Evolutionary conservation across 1,284 basidiomycete species (phyloP), one percentile per base, ranked within the genome.

Genomic region (Irpex sp.): DNA sequence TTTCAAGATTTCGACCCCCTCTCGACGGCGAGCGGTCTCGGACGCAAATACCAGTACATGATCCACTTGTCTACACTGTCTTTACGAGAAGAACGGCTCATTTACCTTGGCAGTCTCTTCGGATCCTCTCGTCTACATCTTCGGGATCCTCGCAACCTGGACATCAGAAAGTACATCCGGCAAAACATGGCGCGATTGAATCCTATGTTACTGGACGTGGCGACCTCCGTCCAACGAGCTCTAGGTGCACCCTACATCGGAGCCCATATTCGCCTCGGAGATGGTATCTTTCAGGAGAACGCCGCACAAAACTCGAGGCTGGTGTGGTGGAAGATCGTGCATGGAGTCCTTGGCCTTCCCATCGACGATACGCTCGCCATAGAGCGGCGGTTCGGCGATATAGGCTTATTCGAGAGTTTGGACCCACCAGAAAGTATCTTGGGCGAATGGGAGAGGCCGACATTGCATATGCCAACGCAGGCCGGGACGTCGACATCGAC

Each of bases 21-120:
- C 54, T 74, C 77, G 56, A 62, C 64, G 0, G 39, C 61, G 6
- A 61, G 63, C 9, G 28, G 57, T 1, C 52, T 36, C 33, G 52
- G 28, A 35, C 68, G 68, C 42, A 71, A 71, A 47, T 90, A 82
- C 71, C 62, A 65, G 8, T 72, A 79, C 53, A 68, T 73, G 28
- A 67, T 87, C 23, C 74, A 77, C 58, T 78, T 87, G 45, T 67
- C 73, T 14, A 68, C 77, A 0, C 76, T 87, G 14, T 71, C 71
- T 9, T 49, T 66, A 33, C 68, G 75, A 21, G 66, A 72, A 0
- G 75, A 82, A 58, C 79, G 77, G 0, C 77, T 89, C 21, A 67
- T 91, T 18, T 82, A 85, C 63, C 68, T 90, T 10, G 88, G 88
- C 6, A 84, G 86, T 0, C 78, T 90, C 3, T 89, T 90, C 71